Evolutionary conservation across 371 early-diverging fungal species (phyloP), one percentile per base, ranked within the genome.

Genomic region (Mortierella polycephala): DNA sequence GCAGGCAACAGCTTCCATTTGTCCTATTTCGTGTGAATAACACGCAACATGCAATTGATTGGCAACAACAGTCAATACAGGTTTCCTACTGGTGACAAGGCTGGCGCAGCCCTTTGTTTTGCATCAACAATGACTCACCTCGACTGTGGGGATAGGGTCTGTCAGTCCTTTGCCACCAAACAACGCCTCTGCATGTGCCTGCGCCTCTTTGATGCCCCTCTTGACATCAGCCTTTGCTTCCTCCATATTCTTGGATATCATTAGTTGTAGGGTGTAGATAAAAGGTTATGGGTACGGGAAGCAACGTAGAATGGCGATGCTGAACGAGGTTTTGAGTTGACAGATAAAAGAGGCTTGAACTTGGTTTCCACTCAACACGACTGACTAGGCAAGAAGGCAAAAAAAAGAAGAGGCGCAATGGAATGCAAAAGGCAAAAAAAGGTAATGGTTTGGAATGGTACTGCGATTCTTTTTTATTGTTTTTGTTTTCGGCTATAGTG

Each of bases 1-100:
- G 97, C 95, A 10, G 99, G 98, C 44, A 99, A 85, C n/a, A 99
- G 88, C 71, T 96, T 90, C 98, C 98, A 98, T 83, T 99, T 99
- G 82, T 99, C 98, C 94, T 97, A 71, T 40, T 51, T n/a, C 10
- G 16, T 7, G n/a, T 51, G 21, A 44, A 39, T 39, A 23, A 44
- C 41, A 40, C 9, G 13, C 20, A n/a, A n/a, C n/a, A n/a, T n/a
- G n/a, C 45, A 20, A 11, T 56, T 46, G 45, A 37, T 10, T 18
- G 18, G 39, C 10, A 61, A 46, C 11, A 20, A 12, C 42, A 55
- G 40, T 21, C 13, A 46, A 47, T 14, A 45, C 0, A 42, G 23
- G 14, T 11, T 45, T 10, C 6, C 44, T 57, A 21, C 9, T 18
- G 11, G 67, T 9, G 66, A 20, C 69, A 5, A 42, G 21, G 10